Evolutionary conservation across 192 early-diverging fungal genomes (phyloP), one percentile per base, ranked within the genome.

Genomic region (Martensiomyces pterosporus): DNA sequence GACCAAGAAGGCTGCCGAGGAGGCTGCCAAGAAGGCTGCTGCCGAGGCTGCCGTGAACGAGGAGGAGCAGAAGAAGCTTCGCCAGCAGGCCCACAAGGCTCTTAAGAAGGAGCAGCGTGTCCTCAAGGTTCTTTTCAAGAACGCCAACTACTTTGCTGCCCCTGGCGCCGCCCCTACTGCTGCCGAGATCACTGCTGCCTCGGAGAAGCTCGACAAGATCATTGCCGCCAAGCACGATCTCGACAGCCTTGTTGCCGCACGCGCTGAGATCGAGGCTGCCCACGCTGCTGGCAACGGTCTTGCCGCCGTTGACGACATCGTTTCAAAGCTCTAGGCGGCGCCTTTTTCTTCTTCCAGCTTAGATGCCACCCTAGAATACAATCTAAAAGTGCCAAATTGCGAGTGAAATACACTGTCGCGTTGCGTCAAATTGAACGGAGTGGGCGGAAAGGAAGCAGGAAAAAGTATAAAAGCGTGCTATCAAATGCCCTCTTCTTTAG

Each of bases 81-180:
- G 87, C 61, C 92, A 98, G 67, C 77, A 86, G 38, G 62, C 82
- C 52, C 92, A 94, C 79, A 91, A 91, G 73, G 77, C 73, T 39
- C 78, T 94, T 62, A 86, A 88, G 69, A 92, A 90, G 80, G 87
- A 94, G 73, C 88, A 92, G 82, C 93, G 93, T 69, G 79, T 77
- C 39, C 79, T 98, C 67, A 86, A 86, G 77, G 61, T 80, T 10
- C 64, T 90, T 35, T 79, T 90, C 68, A 80, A 84, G 53, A 85
- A 78, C 24, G 75, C 86, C 75, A 84, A 86, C 82, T 90, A 85
- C 79, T 86, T 84, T 77, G 79, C 76, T n/a, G 75, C 71, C 24
- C 76, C 62, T 38, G 77, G 59, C 14, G 43, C 61, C 13, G 39
- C 48, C 5, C 60, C 87, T 12, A 77, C 78, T 8, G 76, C 80